These are phyloP conservation scores for Pelargonium nanum DNA, from an alignment of 345 rosid genomes.

Conservation along the genomic window DNA sequence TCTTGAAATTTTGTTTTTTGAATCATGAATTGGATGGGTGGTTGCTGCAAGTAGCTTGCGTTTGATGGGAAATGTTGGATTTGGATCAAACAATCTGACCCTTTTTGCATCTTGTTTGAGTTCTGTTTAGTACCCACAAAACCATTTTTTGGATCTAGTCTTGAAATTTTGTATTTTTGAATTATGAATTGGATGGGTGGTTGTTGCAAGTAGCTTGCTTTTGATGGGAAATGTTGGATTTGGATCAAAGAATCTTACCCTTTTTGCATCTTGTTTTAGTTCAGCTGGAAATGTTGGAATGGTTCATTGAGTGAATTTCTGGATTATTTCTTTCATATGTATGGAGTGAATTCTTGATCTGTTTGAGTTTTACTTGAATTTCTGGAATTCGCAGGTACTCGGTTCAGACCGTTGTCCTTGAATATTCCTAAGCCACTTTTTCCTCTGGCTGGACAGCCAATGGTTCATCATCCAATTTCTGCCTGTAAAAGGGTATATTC, in stretches of 20 bases:
- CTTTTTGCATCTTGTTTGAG: background rate
- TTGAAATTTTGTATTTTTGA: background rate
- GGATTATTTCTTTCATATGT: background rate
- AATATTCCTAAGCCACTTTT: constrained; percentile 85
- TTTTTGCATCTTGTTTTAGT: background rate
- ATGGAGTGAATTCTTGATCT: background rate
- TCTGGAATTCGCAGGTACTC: constrained; percentile 40
- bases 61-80: background rate
- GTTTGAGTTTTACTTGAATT: background rate
- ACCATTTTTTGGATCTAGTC: background rate
- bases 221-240: background rate
- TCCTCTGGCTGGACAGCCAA: constrained; percentile 86
- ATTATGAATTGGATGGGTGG: background rate
- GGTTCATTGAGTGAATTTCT: background rate
- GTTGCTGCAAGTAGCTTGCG: no score
- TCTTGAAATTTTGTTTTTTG: background rate
- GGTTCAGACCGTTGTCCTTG: constrained; percentile 84
- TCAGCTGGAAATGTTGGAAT: background rate
- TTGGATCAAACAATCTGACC: background rate
- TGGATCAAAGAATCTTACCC: background rate
- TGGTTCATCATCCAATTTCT: constrained; percentile 97
- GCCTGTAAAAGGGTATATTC: constrained; percentile 83
- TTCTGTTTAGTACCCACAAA: background rate
- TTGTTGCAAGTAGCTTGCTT: no score
- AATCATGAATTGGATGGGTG: background rate